Conservation (phyloP, 805 yeast species). For the Candida schatavii region DNA sequence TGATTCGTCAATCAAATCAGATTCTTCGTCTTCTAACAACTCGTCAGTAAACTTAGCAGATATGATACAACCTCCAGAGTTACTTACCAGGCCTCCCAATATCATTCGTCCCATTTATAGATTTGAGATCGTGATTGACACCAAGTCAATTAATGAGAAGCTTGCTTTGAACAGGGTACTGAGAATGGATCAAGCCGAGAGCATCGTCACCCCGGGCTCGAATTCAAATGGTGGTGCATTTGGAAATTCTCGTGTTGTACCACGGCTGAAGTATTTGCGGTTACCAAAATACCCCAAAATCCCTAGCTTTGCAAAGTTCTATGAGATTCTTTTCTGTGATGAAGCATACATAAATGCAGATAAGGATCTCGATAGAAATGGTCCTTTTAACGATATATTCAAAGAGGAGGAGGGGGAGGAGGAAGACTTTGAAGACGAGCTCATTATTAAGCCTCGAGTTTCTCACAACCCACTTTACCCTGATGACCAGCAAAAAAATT, state of each 20-base stretch:
- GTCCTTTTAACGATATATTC: not conserved
- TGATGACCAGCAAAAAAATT: slow-evolving; percentile 10
- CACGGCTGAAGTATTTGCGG: not conserved
- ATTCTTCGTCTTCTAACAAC: slow-evolving; percentile 18
- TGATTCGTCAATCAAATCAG: slow-evolving; percentile 29
- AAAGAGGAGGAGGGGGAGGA: slow-evolving; percentile 1
- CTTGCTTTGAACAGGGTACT: slow-evolving; percentile 14
- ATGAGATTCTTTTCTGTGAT: slow-evolving; percentile 1
- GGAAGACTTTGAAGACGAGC: slow-evolving; percentile 2
- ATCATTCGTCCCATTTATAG: slow-evolving; percentile 44
- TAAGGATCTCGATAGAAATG: not conserved
- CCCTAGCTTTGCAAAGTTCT: slow-evolving; percentile 23
- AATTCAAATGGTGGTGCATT: not conserved
- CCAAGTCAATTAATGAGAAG: slow-evolving; percentile 37
- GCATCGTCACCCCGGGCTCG: slow-evolving; percentile 4
- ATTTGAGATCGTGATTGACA: slow-evolving; percentile 45
- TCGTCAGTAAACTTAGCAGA: slow-evolving; percentile 2
- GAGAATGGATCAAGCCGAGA: not conserved
- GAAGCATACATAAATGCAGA: slow-evolving; percentile 1
- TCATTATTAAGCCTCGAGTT: slow-evolving; percentile 1
- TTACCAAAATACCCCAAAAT: slow-evolving; percentile 17
- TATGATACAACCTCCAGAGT: slow-evolving; percentile 27
- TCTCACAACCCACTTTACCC: slow-evolving; percentile 4
- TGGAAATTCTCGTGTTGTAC: not conserved
- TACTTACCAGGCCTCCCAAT: slow-evolving; percentile 43